Percentiles rank a stretch among this genome's conserved stretches.
phyloP scores from a whole-genome alignment of 1,284 basidiomycete species.

The Ceratobasidium sp. region DNA sequence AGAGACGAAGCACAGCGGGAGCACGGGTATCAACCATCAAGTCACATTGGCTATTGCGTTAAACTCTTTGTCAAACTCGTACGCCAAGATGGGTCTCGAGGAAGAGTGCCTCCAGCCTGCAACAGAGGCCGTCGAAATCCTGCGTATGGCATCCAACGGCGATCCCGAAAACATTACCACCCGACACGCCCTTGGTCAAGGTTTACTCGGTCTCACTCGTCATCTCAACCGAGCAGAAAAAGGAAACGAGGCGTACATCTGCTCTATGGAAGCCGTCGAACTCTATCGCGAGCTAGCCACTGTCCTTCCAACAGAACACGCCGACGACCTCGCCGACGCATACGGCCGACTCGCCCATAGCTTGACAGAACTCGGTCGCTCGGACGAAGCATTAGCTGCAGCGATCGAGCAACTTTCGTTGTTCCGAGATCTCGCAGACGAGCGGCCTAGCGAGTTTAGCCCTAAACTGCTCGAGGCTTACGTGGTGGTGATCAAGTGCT shows the following conservation, averaged over 20 bases:
- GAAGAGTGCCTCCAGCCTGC: background rate
- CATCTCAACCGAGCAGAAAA: background rate
- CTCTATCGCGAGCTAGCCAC: background rate
- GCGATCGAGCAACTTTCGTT: background rate
- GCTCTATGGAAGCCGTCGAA: background rate
- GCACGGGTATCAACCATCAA: background rate
- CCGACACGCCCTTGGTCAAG: background rate
- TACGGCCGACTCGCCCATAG: background rate
- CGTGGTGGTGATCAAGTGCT: background rate
- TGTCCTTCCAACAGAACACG: background rate
- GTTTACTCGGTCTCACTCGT: background rate
- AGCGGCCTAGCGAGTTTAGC: background rate
- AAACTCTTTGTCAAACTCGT: background rate
- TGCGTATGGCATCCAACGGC: background rate
- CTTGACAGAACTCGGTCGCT: background rate
- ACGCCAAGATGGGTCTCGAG: slow-evolving; percentile 1
- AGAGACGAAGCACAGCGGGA: background rate
- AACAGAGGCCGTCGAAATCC: background rate
- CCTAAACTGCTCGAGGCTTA: background rate
- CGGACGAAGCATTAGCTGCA: background rate
- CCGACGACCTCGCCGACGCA: slow-evolving; percentile 1
- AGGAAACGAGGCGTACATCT: background rate
- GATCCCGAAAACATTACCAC: background rate
- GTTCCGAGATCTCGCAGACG: background rate
- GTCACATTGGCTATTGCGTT: slow-evolving; percentile 1